These are phyloP conservation scores for Boletus sensibilis DNA, from an alignment of 768 basidiomycete species.

Conservation along the genomic window DNA sequence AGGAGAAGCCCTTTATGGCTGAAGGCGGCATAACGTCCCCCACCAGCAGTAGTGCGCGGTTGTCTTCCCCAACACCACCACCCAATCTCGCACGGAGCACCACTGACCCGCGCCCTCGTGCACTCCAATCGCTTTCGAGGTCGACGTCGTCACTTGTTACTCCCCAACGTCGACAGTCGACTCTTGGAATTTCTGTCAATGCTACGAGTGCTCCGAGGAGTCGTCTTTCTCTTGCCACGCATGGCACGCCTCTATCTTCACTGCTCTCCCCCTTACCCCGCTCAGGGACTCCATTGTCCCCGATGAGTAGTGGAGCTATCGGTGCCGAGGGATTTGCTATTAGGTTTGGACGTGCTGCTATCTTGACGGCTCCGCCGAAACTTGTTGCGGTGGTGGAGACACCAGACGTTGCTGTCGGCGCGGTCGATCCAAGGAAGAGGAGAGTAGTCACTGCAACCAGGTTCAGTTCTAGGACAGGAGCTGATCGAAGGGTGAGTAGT, in stretches of 20 bases:
- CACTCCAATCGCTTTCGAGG: conserved; percentile 51
- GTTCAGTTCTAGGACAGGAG: conserved; percentile 80
- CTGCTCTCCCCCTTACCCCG: conserved; percentile 29
- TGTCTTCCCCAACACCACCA: conserved; percentile 31
- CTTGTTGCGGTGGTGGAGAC: conserved; percentile 82
- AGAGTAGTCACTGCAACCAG: conserved; percentile 85
- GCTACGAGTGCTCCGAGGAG: conserved; percentile 37
- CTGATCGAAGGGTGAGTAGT: conserved; percentile 70
- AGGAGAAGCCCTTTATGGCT: conserved; percentile 21
- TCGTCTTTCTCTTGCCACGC: conserved; percentile 45
- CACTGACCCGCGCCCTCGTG: conserved; percentile 40
- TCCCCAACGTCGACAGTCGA: conserved; percentile 39
- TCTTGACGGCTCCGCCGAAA: conserved; percentile 81
- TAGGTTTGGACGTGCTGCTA: conserved; percentile 66
- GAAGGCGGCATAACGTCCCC: conserved; percentile 26
- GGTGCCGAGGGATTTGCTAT: conserved; percentile 40
- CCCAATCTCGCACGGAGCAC: conserved; percentile 18
- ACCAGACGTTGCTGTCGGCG: conserved; percentile 86
- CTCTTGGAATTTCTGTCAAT: conserved; percentile 35
- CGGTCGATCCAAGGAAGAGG: conserved; percentile 80
- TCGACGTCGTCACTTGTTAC: conserved; percentile 49
- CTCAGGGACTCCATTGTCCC: conserved; percentile 36
- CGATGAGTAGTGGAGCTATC: conserved; percentile 21
- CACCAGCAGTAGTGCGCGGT: conserved; percentile 16
- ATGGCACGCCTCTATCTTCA: conserved; percentile 40